A percentile compares a stretch with the other conserved stretches of the same genome.
Evolutionary conservation across 768 basidiomycete genomes (phyloP).

Genomic region (Fomitopsis pulvina): DNA sequence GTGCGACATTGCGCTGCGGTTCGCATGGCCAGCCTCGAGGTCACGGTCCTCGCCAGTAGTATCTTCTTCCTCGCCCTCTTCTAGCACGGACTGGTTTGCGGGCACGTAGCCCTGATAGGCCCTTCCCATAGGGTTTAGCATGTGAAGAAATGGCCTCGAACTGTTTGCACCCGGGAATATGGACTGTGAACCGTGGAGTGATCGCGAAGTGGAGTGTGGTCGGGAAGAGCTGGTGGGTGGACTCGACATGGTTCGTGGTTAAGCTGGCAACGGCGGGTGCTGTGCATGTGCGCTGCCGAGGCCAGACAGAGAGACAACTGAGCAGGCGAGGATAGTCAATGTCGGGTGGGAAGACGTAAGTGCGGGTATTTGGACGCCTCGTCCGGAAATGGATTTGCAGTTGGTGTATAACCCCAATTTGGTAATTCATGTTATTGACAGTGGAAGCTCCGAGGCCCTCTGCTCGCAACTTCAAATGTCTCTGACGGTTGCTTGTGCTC

Average conservation of each 20-base stretch:
- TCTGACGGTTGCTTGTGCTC: not conserved
- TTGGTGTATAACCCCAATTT: too few relatives aligned
- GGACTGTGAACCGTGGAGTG: constrained; percentile 28
- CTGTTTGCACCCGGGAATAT: constrained; percentile 37
- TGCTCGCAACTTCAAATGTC: constrained; percentile 1
- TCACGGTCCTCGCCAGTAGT: constrained; percentile 40
- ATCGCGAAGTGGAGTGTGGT: constrained; percentile 15
- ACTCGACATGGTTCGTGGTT: constrained; percentile 9
- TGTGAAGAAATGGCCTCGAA: constrained; percentile 74
- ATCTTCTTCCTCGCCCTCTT: constrained; percentile 63
- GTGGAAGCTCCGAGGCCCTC: not conserved
- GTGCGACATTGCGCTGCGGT: constrained; percentile 29
- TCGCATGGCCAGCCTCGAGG: constrained; percentile 54
- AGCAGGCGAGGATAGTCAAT: not conserved
- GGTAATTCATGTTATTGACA: too few relatives aligned
- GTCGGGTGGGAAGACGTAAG: constrained; percentile 4
- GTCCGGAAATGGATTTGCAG: not conserved
- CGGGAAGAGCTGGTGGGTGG: constrained; percentile 2
- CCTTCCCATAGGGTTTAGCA: constrained; percentile 76
- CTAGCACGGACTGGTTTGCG: constrained; percentile 61
- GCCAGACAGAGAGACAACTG: not conserved
- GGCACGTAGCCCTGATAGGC: constrained; percentile 70
- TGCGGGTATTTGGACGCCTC: not conserved
- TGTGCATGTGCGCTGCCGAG: not conserved
- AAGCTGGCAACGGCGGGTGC: not conserved